phyloP scores from a whole-genome alignment of 1,284 basidiomycete species.

The Austroboletus niveus region DNA sequence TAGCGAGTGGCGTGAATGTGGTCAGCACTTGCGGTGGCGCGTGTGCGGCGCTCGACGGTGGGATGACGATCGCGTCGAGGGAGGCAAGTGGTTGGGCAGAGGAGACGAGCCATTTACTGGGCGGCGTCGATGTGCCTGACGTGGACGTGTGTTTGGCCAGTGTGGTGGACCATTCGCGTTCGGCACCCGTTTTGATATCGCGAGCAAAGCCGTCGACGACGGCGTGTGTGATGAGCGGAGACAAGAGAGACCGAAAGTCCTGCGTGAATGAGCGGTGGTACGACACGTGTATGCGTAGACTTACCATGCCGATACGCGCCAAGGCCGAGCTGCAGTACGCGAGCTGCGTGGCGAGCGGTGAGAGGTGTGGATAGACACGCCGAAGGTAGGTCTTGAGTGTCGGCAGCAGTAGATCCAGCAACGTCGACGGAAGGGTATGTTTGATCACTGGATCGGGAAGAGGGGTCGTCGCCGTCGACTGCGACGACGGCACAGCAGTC shows the following conservation, averaged over 20 bases:
- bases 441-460: conserved; percentile 25
- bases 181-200: conserved; percentile 27
- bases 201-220: conserved; percentile 29
- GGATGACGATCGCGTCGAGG: conserved; percentile 26
- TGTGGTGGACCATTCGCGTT: conserved; percentile 27
- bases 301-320: conserved; percentile 76
- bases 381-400: conserved; percentile 58
- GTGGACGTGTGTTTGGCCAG: conserved; percentile 18
- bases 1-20: conserved; percentile 76
- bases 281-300: conserved; percentile 2
- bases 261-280: conserved; percentile 4
- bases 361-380: conserved; percentile 52
- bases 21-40: conserved; percentile 68
- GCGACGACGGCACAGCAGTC: conserved; percentile 15
- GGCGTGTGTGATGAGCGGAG: conserved; percentile 32
- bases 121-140: conserved; percentile 21
- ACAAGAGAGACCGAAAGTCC: conserved; percentile 31
- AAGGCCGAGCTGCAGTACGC: conserved; percentile 93
- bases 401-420: conserved; percentile 61
- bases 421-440: conserved; percentile 34
- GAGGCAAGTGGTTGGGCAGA: conserved; percentile 35
- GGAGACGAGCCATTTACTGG: conserved; percentile 53
- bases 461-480: conserved; percentile 16
- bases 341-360: conserved; percentile 86
- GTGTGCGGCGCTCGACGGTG: conserved; percentile 39